Conservation (phyloP, 768 basidiomycete genomes). For the Lactarius hatsudake region DNA sequence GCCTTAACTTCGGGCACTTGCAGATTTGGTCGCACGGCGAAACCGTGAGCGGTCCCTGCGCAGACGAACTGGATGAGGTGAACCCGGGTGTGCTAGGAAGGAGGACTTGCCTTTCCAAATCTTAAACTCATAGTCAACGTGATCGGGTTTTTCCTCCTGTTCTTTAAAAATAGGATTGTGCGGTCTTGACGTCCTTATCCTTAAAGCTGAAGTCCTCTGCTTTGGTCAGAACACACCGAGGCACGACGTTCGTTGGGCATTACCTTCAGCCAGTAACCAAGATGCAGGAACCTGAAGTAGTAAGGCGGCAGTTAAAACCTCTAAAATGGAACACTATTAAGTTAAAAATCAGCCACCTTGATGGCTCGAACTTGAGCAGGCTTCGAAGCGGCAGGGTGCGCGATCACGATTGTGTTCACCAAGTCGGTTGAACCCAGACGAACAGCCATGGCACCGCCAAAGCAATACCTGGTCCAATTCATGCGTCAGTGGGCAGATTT, state of each 20-base stretch:
- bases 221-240: background rate
- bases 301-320: slow-evolving; percentile 27
- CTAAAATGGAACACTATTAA: background rate
- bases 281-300: slow-evolving; percentile 23
- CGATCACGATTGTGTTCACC: slow-evolving; percentile 40
- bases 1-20: slow-evolving; percentile 41
- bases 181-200: slow-evolving; percentile 30
- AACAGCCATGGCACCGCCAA: slow-evolving; percentile 36
- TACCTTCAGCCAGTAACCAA: slow-evolving; percentile 42
- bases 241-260: background rate
- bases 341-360: slow-evolving; percentile 28
- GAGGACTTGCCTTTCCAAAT: slow-evolving; percentile 36
- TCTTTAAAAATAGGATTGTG: slow-evolving; percentile 35
- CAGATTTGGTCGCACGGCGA: slow-evolving; percentile 47
- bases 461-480: slow-evolving; percentile 36
- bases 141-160: slow-evolving; percentile 33
- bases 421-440: slow-evolving; percentile 34
- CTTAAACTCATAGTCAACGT: slow-evolving; percentile 37
- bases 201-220: slow-evolving; percentile 38
- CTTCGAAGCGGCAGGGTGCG: slow-evolving; percentile 40
- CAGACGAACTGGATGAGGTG: slow-evolving; percentile 13
- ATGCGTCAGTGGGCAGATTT: background rate
- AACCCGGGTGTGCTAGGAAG: background rate
- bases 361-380: slow-evolving; percentile 38
- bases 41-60: slow-evolving; percentile 49